phyloP scores from a whole-genome alignment of 352 stramenopile genomes.

The Phytopythium helicoides region DNA sequence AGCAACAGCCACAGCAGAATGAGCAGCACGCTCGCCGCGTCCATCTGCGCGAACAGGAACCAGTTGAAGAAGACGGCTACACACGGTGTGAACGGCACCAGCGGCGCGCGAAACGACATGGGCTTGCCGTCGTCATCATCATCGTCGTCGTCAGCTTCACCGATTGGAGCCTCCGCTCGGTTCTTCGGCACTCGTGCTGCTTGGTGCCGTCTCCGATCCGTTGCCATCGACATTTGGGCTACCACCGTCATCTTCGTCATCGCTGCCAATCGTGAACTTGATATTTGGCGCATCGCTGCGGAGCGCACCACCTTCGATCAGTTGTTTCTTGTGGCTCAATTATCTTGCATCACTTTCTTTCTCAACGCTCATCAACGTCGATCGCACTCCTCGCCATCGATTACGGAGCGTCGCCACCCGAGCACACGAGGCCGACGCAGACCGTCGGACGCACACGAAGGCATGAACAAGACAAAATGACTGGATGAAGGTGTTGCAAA shows the following conservation, averaged over 20 bases:
- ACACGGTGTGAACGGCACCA: constrained; percentile 77
- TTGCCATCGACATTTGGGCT: constrained; percentile 1
- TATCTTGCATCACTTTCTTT: too few relatives aligned
- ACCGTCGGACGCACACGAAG: too few relatives aligned
- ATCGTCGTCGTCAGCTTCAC: constrained; percentile 10
- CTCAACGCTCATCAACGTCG: too few relatives aligned
- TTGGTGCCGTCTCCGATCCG: too few relatives aligned
- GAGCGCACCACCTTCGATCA: neutral
- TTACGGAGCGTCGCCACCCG: too few relatives aligned
- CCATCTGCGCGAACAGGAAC: constrained; percentile 85
- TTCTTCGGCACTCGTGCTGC: too few relatives aligned
- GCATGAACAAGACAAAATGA: too few relatives aligned
- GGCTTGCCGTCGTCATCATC: constrained; percentile 32
- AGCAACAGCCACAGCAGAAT: constrained; percentile 70
- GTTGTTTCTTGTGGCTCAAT: constrained; percentile 8
- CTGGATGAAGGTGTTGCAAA: too few relatives aligned
- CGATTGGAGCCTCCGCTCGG: too few relatives aligned
- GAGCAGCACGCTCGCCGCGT: constrained; percentile 53
- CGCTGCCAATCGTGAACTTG: constrained; percentile 4
- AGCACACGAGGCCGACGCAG: too few relatives aligned
- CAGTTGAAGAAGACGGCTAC: constrained; percentile 89
- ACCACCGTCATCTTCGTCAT: constrained; percentile 5
- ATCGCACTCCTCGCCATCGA: too few relatives aligned
- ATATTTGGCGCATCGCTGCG: neutral
- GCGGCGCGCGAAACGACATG: constrained; percentile 55